Evolutionary conservation across 2,329 filamentous ascomycete species (phyloP), one percentile per base, ranked within the genome.

Genomic region (Bipolaris victoriae): DNA sequence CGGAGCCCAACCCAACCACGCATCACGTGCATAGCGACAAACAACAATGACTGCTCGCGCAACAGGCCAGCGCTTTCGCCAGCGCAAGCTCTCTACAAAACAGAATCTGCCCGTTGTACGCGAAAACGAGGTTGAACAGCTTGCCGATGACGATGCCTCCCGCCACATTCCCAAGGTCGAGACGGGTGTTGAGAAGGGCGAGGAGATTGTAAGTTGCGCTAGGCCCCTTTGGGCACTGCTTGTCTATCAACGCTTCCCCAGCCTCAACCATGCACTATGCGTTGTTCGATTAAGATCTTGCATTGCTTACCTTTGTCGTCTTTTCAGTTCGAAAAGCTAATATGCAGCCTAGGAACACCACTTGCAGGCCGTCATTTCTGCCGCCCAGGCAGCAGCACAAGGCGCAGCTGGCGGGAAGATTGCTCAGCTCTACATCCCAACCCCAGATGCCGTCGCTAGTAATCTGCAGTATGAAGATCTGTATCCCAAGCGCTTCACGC

Each of bases 101-200:
- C 92, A 92, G 76, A 88, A 88, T 70, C 88, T 97, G 74, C 88
- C 89, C 59, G 89, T 99, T 70, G 86, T 97, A 73, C 87, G 90
- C 77, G 94, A 98, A 81, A 85, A 92, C 78, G 91, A 98, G 76
- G 90, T 98, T 79, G 92, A 97, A 75, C 84, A 89, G 74, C 86
- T 84, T 72, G 87, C 92, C 79, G 96, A 97, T 78, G 91, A 96
- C 80, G 86, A 88, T 66, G 86, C 90, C 71, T 88, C 94, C 76
- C 90, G 90, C 68, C 89, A 90, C 76, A 91, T 86, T 82, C 87
- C 84, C 80, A 91, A 89, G 73, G 92, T 97, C 76, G 92, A 95
- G 76, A 97, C 93, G 66, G 95, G 95, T 79, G 95, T 99, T 70
- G 95, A 99, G 80, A 93, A 96, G 77, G 91, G 88, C 65, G 95